Conservation (phyloP, 2,329 filamentous ascomycete genomes). For the Ramularia collo-cygni region DNA sequence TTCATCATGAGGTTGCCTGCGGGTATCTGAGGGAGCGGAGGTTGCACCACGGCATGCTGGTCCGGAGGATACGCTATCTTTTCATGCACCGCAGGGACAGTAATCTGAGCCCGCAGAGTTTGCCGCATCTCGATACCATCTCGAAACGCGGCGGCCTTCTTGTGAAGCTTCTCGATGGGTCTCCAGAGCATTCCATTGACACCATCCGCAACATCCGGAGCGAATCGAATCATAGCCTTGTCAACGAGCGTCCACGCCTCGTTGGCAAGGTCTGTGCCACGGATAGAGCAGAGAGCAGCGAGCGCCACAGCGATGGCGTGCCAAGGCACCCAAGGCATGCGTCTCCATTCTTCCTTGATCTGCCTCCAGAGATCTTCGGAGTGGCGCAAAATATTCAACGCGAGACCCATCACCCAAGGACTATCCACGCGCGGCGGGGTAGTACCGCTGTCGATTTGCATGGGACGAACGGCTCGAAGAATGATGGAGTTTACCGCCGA, state of each 20-base stretch:
- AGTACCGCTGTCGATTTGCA: slow-evolving; percentile 19
- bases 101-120: not conserved
- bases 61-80: not conserved
- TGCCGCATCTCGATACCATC: slow-evolving; percentile 9
- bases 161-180: slow-evolving; percentile 48
- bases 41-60: not conserved
- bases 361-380: slow-evolving; percentile 20
- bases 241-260: slow-evolving; percentile 48
- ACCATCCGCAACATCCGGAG: slow-evolving; percentile 44
- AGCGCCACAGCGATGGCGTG: slow-evolving; percentile 49
- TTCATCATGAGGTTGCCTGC: slow-evolving; percentile 3
- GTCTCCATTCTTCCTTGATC: slow-evolving; percentile 37
- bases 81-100: not conserved
- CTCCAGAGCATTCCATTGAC: slow-evolving; percentile 47
- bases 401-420: slow-evolving; percentile 29
- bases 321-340: slow-evolving; percentile 52
- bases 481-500: slow-evolving; percentile 19
- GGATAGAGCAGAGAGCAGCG: slow-evolving; percentile 47
- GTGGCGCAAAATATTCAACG: slow-evolving; percentile 42
- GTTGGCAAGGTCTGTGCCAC: slow-evolving; percentile 40
- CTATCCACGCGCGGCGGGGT: slow-evolving; percentile 26
- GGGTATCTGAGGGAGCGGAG: not conserved
- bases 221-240: slow-evolving; percentile 38
- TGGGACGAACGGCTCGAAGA: slow-evolving; percentile 26
- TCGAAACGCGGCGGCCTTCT: slow-evolving; percentile 37